Evolutionary conservation across 1,284 basidiomycete genomes (phyloP).

Genomic region (Pseudozyma sp.): DNA sequence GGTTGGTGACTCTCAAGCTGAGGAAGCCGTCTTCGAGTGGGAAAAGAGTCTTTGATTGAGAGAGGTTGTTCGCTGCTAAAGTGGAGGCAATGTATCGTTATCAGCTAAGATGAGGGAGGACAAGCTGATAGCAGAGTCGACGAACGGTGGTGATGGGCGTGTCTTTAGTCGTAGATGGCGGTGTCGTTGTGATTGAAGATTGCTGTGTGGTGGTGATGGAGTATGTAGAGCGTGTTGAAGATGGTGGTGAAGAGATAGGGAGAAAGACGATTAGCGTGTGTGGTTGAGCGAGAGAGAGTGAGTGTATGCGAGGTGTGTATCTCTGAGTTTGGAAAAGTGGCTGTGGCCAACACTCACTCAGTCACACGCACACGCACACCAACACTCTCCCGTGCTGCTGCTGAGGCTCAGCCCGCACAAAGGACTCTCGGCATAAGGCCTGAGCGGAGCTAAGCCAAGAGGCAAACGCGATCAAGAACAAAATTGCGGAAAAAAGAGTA

Average conservation of each 20-base stretch:
- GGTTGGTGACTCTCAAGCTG: constrained; percentile 35
- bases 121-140: neutral
- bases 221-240: neutral
- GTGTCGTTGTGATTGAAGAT: neutral
- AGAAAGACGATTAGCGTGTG: neutral
- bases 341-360: neutral
- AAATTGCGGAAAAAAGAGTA: neutral
- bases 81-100: neutral
- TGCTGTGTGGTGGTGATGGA: neutral
- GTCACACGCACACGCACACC: too few relatives aligned
- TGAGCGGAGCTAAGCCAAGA: constrained; percentile 2
- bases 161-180: neutral
- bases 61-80: neutral
- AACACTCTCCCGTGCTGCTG: too few relatives aligned
- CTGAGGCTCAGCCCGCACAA: too few relatives aligned
- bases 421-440: neutral
- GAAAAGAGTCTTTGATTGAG: neutral
- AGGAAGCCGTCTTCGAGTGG: constrained; percentile 39
- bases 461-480: neutral
- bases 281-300: constrained; percentile 1
- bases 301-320: neutral
- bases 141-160: neutral
- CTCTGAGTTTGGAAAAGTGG: constrained; percentile 1
- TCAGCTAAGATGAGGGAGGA: neutral
- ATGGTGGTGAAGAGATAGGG: neutral